Evolutionary conservation across 2,329 filamentous ascomycete genomes (phyloP), one percentile per base, ranked within the genome.

Genomic region (Phaeosphaeria sp.): DNA sequence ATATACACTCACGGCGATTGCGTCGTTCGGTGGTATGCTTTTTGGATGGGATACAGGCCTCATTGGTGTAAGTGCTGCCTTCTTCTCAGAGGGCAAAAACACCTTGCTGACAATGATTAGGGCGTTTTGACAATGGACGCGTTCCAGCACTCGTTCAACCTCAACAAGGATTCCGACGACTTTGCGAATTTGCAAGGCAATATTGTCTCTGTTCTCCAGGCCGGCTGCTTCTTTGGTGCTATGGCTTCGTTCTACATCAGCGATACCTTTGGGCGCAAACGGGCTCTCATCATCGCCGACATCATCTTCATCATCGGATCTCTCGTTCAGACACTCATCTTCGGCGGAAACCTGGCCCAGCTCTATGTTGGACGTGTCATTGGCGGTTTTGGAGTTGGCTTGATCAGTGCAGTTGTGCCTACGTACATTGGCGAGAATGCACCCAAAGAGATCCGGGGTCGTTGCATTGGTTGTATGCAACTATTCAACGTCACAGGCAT

Each of bases 221-320:
- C 77, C 1, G 79, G 79, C 17, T 81, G 79, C 58, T 81, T 81
- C 61, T 79, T 80, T 52, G 79, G 78, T n/a, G 79, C 79, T 0
- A 64, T 78, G 52, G 67, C 76, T 1, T 77, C 73, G 6, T 80
- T 80, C 64, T 80, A 78, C 56, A 60, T 80, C 46, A 76, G 73
- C 49, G 77, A 81, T 50, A 78, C 71, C 2, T 77, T 79, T 53
- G 79, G 79, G 0, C 72, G 79, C 3, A 80, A 79, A 56, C 66
- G 55, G 56, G 77, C 78, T 1, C 62, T 80, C n/a, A 76, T 81
- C 36, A 62, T 78, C 23, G 78, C 78, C 0, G 79, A 80, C 56
- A 54, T 76, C 44, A 78, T 80, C 36, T 80, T 80, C 64, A 65
- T 81, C 46, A 53, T 81, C 18, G 79, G 79, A 1, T 79, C 77